phyloP scores from a whole-genome alignment of 805 yeast genomes.

The Cyberlindnera bimundalis region DNA sequence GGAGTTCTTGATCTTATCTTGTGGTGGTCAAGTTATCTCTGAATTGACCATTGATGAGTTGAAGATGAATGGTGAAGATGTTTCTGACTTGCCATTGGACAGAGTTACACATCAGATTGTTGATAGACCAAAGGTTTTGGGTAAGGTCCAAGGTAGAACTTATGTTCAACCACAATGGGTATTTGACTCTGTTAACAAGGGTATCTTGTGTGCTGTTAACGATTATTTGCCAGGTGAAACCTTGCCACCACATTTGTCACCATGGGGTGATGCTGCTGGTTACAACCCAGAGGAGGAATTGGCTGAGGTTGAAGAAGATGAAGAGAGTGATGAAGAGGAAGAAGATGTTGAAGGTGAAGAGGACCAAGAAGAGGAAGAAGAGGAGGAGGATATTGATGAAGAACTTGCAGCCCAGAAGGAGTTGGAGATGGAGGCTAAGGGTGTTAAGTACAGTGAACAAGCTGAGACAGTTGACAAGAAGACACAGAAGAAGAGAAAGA shows the following conservation, averaged over 20 bases:
- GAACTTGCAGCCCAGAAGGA: constrained; percentile 64
- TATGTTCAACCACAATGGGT: constrained; percentile 98
- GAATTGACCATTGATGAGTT: constrained; percentile 86
- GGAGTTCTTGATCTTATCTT: constrained; percentile 81
- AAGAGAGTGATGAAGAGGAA: constrained; percentile 45
- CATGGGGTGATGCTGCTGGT: constrained; percentile 96
- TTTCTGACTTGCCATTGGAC: constrained; percentile 52
- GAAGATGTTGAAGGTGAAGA: constrained; percentile 52
- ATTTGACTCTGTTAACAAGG: constrained; percentile 84
- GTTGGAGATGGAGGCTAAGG: constrained; percentile 86
- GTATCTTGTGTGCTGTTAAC: constrained; percentile 68
- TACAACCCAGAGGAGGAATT: constrained; percentile 74
- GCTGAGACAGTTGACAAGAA: constrained; percentile 27
- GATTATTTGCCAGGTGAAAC: constrained; percentile 91
- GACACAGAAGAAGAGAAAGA: constrained; percentile 30
- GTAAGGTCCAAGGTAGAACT: constrained; percentile 85
- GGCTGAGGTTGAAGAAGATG: constrained; percentile 39
- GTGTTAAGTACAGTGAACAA: constrained; percentile 71
- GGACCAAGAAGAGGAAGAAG: constrained; percentile 45
- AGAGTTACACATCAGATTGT: constrained; percentile 88
- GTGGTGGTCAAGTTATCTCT: constrained; percentile 82
- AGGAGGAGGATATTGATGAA: constrained; percentile 39
- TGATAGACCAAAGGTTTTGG: constrained; percentile 80
- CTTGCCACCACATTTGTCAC: constrained; percentile 94
- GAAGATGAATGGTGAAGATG: constrained; percentile 32